Evolutionary conservation across 257 asterid species (phyloP).

Genomic region (Thymus quinquecostatus): DNA sequence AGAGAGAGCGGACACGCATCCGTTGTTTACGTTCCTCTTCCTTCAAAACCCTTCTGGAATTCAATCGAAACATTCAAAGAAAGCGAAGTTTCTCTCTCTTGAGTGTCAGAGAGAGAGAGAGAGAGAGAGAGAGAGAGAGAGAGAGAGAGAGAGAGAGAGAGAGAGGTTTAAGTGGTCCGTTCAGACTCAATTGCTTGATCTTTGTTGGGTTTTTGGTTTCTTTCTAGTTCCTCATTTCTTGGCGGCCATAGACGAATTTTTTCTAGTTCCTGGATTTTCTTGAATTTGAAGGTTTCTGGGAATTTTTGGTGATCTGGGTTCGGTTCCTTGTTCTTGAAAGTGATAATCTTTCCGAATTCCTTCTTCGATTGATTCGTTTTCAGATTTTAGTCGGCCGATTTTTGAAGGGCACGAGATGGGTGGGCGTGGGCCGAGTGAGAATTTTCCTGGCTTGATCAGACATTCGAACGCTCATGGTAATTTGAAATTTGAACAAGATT

Average conservation of each 20-base stretch:
- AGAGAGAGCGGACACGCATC: constrained; percentile 38
- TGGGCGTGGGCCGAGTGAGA: constrained; percentile 58
- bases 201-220: constrained; percentile 31
- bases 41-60: constrained; percentile 30
- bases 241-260: too few species aligned
- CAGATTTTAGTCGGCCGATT: neutral
- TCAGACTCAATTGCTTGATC: constrained; percentile 25
- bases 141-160: neutral
- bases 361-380: neutral
- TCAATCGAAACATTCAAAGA: constrained; percentile 26
- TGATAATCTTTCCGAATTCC: neutral
- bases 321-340: neutral
- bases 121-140: constrained; percentile 9
- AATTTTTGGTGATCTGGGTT: constrained; percentile 17
- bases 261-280: constrained; percentile 23
- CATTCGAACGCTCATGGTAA: constrained; percentile 57
- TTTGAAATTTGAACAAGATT: constrained; percentile 24
- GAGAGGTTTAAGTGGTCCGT: neutral
- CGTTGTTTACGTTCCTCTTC: constrained; percentile 38
- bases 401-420: constrained; percentile 44
- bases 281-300: neutral
- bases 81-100: constrained; percentile 23
- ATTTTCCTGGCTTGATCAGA: constrained; percentile 45
- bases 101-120: neutral
- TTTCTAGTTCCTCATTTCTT: neutral